A percentile compares a stretch with the other conserved stretches of the same genome.
Conservation (phyloP, 2,329 filamentous ascomycete genomes). For the Tetracladium maxilliforme region DNA sequence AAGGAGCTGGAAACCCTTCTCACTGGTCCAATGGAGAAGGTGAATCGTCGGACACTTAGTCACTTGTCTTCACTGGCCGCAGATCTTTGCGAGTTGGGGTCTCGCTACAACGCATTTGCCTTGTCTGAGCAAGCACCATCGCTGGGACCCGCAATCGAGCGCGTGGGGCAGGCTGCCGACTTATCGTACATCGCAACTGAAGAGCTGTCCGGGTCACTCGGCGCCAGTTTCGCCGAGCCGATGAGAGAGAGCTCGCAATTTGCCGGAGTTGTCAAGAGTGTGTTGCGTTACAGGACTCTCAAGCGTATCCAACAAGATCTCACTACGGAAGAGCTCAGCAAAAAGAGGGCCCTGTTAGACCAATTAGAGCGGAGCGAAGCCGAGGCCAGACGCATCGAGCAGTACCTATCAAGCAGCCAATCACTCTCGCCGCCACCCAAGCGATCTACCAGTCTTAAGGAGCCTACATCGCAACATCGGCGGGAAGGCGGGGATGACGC, state of each 20-base stretch:
- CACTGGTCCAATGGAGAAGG: slow-evolving; percentile 90
- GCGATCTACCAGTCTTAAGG: slow-evolving; percentile 47
- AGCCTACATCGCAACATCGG: slow-evolving; percentile 26
- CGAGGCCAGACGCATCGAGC: slow-evolving; percentile 85
- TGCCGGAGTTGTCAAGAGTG: slow-evolving; percentile 79
- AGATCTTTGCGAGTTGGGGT: slow-evolving; percentile 84
- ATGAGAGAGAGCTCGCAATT: slow-evolving; percentile 98
- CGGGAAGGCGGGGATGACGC: slow-evolving; percentile 59
- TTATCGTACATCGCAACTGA: slow-evolving; percentile 93
- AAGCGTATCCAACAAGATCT: slow-evolving; percentile 97
- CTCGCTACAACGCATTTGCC: slow-evolving; percentile 94
- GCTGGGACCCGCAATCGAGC: slow-evolving; percentile 84
- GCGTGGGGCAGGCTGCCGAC: slow-evolving; percentile 86
- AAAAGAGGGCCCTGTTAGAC: slow-evolving; percentile 70
- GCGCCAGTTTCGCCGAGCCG: slow-evolving; percentile 88
- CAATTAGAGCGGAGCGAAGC: slow-evolving; percentile 87
- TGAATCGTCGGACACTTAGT: slow-evolving; percentile 77
- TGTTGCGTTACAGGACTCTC: slow-evolving; percentile 77
- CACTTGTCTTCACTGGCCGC: slow-evolving; percentile 74
- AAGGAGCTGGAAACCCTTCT: slow-evolving; percentile 81
- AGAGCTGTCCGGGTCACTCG: slow-evolving; percentile 75
- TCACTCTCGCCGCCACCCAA: slow-evolving; percentile 43
- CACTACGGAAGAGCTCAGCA: slow-evolving; percentile 82
- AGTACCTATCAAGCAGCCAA: slow-evolving; percentile 69
- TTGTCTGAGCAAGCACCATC: slow-evolving; percentile 82